Evolutionary conservation across 495 filamentous ascomycete genomes (phyloP), one percentile per base, ranked within the genome.

Genomic region (Evernia prunastri): DNA sequence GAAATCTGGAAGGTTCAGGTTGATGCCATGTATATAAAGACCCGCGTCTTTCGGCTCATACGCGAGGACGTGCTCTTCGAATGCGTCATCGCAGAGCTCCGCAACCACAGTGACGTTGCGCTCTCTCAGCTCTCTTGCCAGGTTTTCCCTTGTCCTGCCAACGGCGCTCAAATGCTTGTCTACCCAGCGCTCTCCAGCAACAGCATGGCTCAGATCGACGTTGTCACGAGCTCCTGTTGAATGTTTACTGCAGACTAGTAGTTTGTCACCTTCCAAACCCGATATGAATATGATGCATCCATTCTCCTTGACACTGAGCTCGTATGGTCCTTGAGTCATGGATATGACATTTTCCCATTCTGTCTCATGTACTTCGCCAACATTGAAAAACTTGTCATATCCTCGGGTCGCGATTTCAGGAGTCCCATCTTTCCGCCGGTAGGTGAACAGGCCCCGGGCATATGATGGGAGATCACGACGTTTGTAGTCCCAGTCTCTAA

Each of bases 331-430:
- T 65, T 84, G 78, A 2, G 94, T 97, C 53, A 89, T 82, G 11
- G 75, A 76, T 69, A 87, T 78, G 60, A 98, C 89, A 72, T 89
- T 90, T 20, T 77, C 70, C 94, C 95, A 98, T 63, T 84, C 78
- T 1, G 94, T 97, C 39, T 85, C 80, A 17, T 77, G 71, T 4
- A 91, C 86, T 74, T 98, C 94, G 51, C 82, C 82, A 35, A 89
- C 79, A 70, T 98, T 98, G 85, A 97, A 97, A 79, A 98, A 98
- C 76, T 98, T 98, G 79, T 98, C 95, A 75, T 98, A 98, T 40
- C 94, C 94, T 63, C 94, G 84, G 40, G 86, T 83, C 4, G 81
- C 87, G 61, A 98, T 97, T 73, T 96, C 90, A 20, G 83, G 79
- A 29, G 58, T 77, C 8, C 86, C 85, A 27, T 85, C 77, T 57